phyloP scores from a whole-genome alignment of 176 grass and related monocot genomes.

The Zoysia pacifica region DNA sequence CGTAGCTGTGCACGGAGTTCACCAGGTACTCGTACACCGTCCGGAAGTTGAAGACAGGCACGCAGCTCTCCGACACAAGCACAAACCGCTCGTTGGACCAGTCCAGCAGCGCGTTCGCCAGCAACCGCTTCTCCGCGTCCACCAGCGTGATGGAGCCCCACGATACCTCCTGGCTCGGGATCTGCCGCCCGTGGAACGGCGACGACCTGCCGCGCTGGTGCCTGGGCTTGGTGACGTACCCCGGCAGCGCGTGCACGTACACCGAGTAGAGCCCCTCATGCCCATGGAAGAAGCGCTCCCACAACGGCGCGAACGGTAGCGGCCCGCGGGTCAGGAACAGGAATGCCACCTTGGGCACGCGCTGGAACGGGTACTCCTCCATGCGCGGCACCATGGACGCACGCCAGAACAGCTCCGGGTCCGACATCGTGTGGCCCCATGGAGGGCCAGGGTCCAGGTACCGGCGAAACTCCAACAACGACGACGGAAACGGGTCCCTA shows the following conservation, averaged over 20 bases:
- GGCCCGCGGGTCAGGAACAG: conserved; percentile 66
- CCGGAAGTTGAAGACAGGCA: conserved; percentile 61
- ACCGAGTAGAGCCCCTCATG: conserved; percentile 60
- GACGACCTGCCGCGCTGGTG: not conserved
- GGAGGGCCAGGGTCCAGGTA: conserved; percentile 48
- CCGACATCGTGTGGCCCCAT: conserved; percentile 49
- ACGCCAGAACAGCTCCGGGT: conserved; percentile 62
- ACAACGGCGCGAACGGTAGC: conserved; percentile 56
- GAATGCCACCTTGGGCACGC: conserved; percentile 74
- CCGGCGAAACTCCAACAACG: conserved; percentile 15
- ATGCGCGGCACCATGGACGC: conserved; percentile 57
- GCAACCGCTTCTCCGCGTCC: conserved; percentile 73
- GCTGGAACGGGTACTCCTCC: conserved; percentile 57
- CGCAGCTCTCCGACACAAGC: conserved; percentile 59
- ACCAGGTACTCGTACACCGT: conserved; percentile 67
- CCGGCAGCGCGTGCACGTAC: conserved; percentile 63
- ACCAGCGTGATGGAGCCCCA: conserved; percentile 68
- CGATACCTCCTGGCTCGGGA: conserved; percentile 61
- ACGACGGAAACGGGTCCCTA: no score
- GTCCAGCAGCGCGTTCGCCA: conserved; percentile 66
- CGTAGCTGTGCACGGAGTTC: conserved; percentile 52
- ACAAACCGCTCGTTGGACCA: conserved; percentile 63
- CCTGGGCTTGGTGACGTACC: conserved; percentile 1
- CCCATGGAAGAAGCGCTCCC: conserved; percentile 65
- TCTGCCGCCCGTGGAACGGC: conserved; percentile 51